Conservation (phyloP, 495 filamentous ascomycete genomes). For the Xylaria bambusicola region DNA sequence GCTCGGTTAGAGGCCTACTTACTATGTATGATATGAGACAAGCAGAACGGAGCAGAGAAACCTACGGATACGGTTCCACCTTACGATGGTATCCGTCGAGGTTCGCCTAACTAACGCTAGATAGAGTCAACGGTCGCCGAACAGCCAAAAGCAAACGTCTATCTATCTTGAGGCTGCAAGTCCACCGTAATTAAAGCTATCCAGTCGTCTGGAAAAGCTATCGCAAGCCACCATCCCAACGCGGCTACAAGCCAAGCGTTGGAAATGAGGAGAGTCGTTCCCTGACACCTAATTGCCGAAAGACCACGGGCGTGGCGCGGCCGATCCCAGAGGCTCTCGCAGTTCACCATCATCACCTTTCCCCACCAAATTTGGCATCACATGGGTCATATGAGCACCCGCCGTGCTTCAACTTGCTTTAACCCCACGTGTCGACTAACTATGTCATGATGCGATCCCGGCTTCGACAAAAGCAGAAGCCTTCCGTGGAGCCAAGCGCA, state of each 20-base stretch:
- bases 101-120: background rate
- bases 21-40: too few species aligned
- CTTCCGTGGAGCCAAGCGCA: background rate
- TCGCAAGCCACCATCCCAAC: background rate
- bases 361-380: constrained; percentile 2
- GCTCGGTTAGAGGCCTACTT: background rate
- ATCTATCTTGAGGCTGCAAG: background rate
- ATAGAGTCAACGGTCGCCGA: background rate
- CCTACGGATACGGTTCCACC: background rate
- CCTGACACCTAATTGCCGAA: background rate
- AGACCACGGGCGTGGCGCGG: background rate
- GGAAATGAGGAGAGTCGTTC: background rate
- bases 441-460: background rate
- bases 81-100: too few species aligned
- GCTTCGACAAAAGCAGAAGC: background rate
- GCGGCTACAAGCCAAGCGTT: background rate
- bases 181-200: background rate
- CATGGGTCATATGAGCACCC: background rate
- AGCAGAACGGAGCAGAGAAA: background rate
- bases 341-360: background rate
- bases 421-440: background rate
- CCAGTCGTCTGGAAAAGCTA: background rate
- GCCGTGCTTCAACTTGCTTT: background rate
- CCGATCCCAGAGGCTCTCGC: background rate
- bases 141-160: constrained; percentile 1